Base-by-base conservation (phyloP, 352 stramenopile species). In the Globisporangium solare region DNA sequence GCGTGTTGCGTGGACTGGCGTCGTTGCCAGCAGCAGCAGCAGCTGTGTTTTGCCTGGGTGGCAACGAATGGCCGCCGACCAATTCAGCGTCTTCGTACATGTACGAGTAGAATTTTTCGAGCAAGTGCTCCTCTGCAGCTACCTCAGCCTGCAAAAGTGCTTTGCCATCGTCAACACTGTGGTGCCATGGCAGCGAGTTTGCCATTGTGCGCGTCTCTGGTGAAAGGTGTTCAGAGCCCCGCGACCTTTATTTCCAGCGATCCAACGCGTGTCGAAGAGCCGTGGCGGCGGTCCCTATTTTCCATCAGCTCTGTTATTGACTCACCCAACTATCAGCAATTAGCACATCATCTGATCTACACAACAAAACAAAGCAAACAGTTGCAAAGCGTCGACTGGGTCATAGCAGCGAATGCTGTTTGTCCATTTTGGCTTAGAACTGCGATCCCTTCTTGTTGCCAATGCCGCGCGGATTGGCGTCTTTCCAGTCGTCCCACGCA, bases 401-500 rank as follows among this genome's bases (percentile, higher is more conserved):
- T n/a, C n/a, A n/a, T n/a, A n/a, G n/a, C n/a, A n/a, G n/a, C n/a
- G n/a, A n/a, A n/a, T n/a, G n/a, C n/a, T 4, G 47, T 45, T 11
- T 17, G 24, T 39, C 27, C 7, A 10, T 35, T 7, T 35, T 22
- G 43, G 48, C 45, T 73, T 97, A 96, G 82, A 97, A 94, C 83
- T 98, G 68, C 63, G 89, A 97, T 18, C 83, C 89, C 61, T 90
- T 94, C 74, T 99, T 99, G 74, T 99, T 99, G 53, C 96, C 96
- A 70, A 97, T 97, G 27, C 96, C 96, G 60, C 86, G 86, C 24
- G 92, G 88, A 69, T 99, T 98, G 20, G 92, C 87, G 56, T 98
- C 96, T 73, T 98, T 98, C 78, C 84, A 99, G 73, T 98, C 90
- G 72, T 99, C 96, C 96, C 96, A 99, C 17, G 88, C 74, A 45